Conservation (phyloP, 2,329 filamentous ascomycete species). For the Aspergillus puulaauensis region DNA sequence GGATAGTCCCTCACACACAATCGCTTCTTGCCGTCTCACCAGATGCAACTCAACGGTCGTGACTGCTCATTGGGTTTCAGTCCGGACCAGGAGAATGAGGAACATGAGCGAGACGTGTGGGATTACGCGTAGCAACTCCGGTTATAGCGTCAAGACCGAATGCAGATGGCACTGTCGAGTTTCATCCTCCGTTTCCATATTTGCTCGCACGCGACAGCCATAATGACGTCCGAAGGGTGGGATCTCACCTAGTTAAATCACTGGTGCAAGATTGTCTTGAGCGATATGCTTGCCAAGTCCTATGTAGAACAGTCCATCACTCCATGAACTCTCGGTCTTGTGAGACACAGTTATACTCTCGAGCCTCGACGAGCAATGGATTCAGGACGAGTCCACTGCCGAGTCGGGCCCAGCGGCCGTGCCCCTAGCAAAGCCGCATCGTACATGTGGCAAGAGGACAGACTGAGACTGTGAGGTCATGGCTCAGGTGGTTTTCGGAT, state of each 20-base stretch:
- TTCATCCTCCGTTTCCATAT: background rate
- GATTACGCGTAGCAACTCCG: background rate
- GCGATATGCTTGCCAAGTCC: background rate
- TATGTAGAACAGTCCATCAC: background rate
- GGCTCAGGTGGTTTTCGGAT: background rate
- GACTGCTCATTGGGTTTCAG: background rate
- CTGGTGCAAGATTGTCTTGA: background rate
- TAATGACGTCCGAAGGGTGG: background rate
- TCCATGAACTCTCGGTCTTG: background rate
- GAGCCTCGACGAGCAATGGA: background rate
- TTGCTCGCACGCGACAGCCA: background rate
- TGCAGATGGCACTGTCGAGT: background rate
- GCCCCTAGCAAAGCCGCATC: background rate
- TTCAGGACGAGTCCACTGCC: background rate
- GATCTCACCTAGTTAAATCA: background rate
- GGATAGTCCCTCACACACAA: background rate
- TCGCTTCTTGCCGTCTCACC: background rate
- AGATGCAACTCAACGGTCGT: background rate
- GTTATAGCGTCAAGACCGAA: background rate
- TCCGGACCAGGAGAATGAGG: background rate
- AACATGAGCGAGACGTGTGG: background rate
- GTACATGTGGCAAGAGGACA: background rate
- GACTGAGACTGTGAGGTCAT: background rate
- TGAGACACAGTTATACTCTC: background rate
- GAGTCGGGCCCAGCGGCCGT: background rate